phyloP scores from a whole-genome alignment of 345 rosid species.

The Dipteronia sinensis region DNA sequence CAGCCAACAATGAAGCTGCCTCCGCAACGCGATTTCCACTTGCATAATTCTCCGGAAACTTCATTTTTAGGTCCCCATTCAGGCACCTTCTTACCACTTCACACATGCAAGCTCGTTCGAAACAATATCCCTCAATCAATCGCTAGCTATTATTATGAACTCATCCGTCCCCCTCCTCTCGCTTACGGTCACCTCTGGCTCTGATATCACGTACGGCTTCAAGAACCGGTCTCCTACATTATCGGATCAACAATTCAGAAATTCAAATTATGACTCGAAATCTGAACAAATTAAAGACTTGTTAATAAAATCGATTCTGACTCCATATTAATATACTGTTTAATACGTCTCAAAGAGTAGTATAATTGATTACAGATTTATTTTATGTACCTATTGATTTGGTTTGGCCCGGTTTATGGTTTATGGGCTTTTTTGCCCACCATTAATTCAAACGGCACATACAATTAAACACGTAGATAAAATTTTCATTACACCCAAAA shows the following conservation, averaged over 20 bases:
- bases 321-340: background rate
- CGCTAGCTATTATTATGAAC: constrained; percentile 35
- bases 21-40: constrained; percentile 17
- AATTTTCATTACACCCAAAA: too few species aligned
- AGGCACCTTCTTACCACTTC: constrained; percentile 29
- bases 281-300: background rate
- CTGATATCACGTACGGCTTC: too few species aligned
- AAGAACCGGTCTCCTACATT: constrained; percentile 36
- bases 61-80: constrained; percentile 9
- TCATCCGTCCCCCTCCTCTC: constrained; percentile 26
- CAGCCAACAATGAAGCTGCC: constrained; percentile 34
- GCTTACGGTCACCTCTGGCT: constrained; percentile 36
- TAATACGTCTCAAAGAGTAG: too few species aligned
- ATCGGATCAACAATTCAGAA: background rate
- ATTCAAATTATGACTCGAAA: background rate
- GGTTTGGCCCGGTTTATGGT: too few species aligned
- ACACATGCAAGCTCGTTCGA: constrained; percentile 38
- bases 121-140: constrained; percentile 49
- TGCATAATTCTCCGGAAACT: background rate
- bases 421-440: too few species aligned
- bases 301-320: background rate
- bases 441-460: too few species aligned
- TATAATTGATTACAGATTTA: too few species aligned
- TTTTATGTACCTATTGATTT: constrained; percentile 29
- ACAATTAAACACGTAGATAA: too few species aligned